Evolutionary conservation across 225 moss, liverwort and hornwort genomes (phyloP), one percentile per base, ranked within the genome.

Genomic region (Straminergon stramineum): DNA sequence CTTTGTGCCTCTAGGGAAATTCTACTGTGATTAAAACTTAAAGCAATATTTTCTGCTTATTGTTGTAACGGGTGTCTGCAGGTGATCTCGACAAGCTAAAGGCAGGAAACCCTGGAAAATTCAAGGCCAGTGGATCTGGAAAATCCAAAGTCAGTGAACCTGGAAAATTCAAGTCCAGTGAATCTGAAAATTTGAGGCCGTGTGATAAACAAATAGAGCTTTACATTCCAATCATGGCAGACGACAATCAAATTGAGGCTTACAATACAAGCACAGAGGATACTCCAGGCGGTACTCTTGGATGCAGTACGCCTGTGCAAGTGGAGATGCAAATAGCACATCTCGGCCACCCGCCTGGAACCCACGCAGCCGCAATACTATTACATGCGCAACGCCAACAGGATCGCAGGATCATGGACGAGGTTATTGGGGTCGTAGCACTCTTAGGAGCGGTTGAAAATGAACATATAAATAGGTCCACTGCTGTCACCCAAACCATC

Each of bases 381-480:
- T 58, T 92, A 41, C 84, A 85, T 64, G 92, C 94, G 17, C 74
- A 75, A 80, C 61, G 71, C 52, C 89, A 81, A 71, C 82, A 88
- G 48, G 56, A 81, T 81, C 66, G 16, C 11, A 80, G 75, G 45
- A 66, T 71, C 84, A 52, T 57, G 70, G 73, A 78, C 34, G 91
- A 92, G 64, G 43, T 92, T 30, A 28, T 94, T 62, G 94, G 92
- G 20, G 84, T 94, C 64, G 94, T 92, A 26, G 94, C 92, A 10
- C 84, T 92, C 45, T 58, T 92, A 30, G 94, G 88, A 75, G 88
- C 90, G 13, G 90, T 92, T 27, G 88, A 90, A 84, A 80, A 86
- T 23, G 86, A 84, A 21, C 62, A 86, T 21, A 64, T 94, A 32
- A 94, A 91, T 10, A 88, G 91, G 92, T 91, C 2, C 9, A 63